Evolutionary conservation across 306 rosid genomes (phyloP).

Genomic region (Pyrus communis): DNA sequence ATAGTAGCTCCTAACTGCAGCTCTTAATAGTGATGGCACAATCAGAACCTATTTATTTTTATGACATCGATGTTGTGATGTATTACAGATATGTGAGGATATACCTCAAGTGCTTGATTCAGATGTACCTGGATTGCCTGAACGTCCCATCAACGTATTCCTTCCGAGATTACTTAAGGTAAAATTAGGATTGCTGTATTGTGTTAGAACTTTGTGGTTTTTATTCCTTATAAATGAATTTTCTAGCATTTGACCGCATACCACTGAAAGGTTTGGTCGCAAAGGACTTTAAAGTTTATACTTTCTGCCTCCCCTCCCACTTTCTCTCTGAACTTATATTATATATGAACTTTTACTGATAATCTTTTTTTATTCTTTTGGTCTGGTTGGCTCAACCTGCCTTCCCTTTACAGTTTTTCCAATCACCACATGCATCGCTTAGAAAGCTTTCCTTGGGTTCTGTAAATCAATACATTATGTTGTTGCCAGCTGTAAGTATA

Average conservation of each 20-base stretch:
- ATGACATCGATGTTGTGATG: not conserved
- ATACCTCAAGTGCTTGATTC: constrained; percentile 91
- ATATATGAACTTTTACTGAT: not conserved
- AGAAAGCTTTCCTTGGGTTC: constrained; percentile 92
- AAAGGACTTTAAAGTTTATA: not conserved
- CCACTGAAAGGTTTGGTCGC: too few species aligned
- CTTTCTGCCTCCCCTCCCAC: not conserved
- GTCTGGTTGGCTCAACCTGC: constrained; percentile 3
- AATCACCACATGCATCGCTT: constrained; percentile 78
- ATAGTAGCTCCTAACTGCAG: not conserved
- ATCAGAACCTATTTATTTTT: not conserved
- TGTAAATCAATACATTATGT: constrained; percentile 88
- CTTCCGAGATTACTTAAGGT: constrained; percentile 89
- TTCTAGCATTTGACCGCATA: too few species aligned
- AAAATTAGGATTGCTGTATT: constrained; percentile 3
- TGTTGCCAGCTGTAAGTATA: constrained; percentile 90
- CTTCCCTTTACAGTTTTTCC: constrained; percentile 60
- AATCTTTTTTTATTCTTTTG: not conserved
- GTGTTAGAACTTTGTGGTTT: not conserved
- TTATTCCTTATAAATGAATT: too few species aligned
- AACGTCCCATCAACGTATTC: constrained; percentile 82
- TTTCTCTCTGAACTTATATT: not conserved
- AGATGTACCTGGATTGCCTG: constrained; percentile 90
- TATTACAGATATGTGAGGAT: constrained; percentile 86
- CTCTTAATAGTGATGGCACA: not conserved